Percentiles rank a stretch among this genome's conserved stretches.
Conservation (phyloP, 805 yeast genomes). For the Cephaloascus fragrans region DNA sequence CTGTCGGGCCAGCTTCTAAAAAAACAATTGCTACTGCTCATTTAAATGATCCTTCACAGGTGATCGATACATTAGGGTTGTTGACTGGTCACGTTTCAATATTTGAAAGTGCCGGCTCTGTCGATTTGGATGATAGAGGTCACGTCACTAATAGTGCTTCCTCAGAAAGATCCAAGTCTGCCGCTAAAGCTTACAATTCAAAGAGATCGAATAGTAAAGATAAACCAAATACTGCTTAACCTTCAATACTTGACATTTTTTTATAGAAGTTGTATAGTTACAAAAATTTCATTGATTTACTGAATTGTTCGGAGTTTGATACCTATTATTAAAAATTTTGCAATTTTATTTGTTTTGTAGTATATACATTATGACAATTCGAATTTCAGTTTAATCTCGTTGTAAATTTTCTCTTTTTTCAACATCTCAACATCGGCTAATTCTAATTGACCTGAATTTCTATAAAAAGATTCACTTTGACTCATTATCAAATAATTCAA, state of each 20-base stretch:
- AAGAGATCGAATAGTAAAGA: constrained; percentile 2
- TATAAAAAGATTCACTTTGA: background rate
- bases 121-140: constrained; percentile 70
- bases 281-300: background rate
- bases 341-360: too few relatives aligned
- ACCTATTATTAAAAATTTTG: too few relatives aligned
- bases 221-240: background rate
- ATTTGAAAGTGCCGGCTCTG: constrained; percentile 71
- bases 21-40: constrained; percentile 80
- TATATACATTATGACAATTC: too few relatives aligned
- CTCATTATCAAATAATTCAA: too few relatives aligned
- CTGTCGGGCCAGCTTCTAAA: constrained; percentile 89
- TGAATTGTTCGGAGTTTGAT: too few relatives aligned
- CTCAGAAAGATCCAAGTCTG: constrained; percentile 27
- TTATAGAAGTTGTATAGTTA: background rate
- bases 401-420: background rate
- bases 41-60: constrained; percentile 74
- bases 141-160: constrained; percentile 44
- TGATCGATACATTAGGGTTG: constrained; percentile 73
- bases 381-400: background rate
- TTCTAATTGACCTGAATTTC: background rate
- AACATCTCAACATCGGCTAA: background rate
- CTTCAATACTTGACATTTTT: background rate
- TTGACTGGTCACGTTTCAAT: constrained; percentile 70
- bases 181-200: constrained; percentile 20